Evolutionary conservation across 2,329 filamentous ascomycete species (phyloP).

Genomic region (Paracoccidioides lutzii): DNA sequence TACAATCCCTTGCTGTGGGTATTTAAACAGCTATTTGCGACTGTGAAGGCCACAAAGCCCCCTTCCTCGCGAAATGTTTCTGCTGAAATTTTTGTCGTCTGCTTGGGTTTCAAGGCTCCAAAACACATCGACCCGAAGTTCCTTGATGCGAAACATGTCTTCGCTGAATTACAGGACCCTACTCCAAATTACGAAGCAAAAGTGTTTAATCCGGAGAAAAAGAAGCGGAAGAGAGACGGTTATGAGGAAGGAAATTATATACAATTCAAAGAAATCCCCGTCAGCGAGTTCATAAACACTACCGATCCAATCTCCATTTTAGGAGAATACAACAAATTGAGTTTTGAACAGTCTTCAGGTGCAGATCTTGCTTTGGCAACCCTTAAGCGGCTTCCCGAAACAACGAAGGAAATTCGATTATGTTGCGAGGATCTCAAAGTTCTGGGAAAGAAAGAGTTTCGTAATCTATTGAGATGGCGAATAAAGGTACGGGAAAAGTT

Average conservation of each 20-base stretch:
- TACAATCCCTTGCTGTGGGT: conserved; percentile 96
- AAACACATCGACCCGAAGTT: conserved; percentile 89
- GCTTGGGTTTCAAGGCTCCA: conserved; percentile 85
- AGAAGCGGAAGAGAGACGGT: conserved; percentile 94
- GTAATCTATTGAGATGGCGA: conserved; percentile 77
- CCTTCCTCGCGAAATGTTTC: conserved; percentile 92
- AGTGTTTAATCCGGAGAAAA: conserved; percentile 92
- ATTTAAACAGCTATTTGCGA: conserved; percentile 88
- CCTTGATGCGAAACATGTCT: conserved; percentile 76
- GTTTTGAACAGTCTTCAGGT: conserved; percentile 66
- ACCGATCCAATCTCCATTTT: conserved; percentile 86
- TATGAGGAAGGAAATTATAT: conserved; percentile 94
- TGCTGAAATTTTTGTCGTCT: conserved; percentile 97
- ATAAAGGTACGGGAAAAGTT: conserved; percentile 82
- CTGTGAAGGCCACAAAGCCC: conserved; percentile 94
- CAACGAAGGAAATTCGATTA: conserved; percentile 64
- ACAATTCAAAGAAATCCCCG: conserved; percentile 77
- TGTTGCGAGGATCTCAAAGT: conserved; percentile 80
- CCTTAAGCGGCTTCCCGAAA: conserved; percentile 73
- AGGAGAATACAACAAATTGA: conserved; percentile 69
- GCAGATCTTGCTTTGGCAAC: conserved; percentile 79
- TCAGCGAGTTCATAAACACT: conserved; percentile 88
- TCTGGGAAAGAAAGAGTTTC: conserved; percentile 87
- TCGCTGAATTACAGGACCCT: conserved; percentile 75
- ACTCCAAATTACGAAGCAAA: conserved; percentile 94